Conservation (phyloP, 2,329 filamentous ascomycete genomes). For the Botrytis porri region DNA sequence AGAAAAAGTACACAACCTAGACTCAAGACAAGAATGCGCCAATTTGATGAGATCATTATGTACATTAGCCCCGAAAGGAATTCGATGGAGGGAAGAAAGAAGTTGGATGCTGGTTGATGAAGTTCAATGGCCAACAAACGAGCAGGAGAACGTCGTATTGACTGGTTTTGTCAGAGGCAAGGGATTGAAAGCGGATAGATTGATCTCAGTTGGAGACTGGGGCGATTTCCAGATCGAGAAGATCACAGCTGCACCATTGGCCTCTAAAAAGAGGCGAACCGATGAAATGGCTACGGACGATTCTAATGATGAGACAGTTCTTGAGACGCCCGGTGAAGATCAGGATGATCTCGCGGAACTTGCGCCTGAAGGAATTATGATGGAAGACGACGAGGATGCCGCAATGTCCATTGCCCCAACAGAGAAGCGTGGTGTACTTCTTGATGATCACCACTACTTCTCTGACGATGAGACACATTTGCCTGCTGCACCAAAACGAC, state of each 20-base stretch:
- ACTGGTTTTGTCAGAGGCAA: slow-evolving; percentile 85
- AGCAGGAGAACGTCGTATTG: slow-evolving; percentile 64
- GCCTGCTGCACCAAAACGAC: slow-evolving; percentile 62
- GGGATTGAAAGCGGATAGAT: slow-evolving; percentile 81
- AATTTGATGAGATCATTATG: slow-evolving; percentile 90
- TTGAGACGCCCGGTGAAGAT: slow-evolving; percentile 73
- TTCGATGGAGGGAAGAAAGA: slow-evolving; percentile 92
- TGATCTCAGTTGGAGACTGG: slow-evolving; percentile 91
- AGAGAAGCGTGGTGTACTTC: slow-evolving; percentile 78
- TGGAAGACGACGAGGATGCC: slow-evolving; percentile 62
- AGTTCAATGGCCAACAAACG: slow-evolving; percentile 64
- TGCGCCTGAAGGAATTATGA: slow-evolving; percentile 79
- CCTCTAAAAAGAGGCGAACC: slow-evolving; percentile 58
- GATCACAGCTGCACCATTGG: slow-evolving; percentile 73
- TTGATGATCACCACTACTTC: slow-evolving; percentile 98
- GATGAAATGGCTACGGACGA: slow-evolving; percentile 69
- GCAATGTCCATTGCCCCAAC: slow-evolving; percentile 48
- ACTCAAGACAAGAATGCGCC: slow-evolving; percentile 84
- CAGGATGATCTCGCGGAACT: slow-evolving; percentile 80
- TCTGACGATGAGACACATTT: slow-evolving; percentile 75
- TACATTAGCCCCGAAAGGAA: slow-evolving; percentile 86
- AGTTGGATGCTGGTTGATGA: slow-evolving; percentile 94
- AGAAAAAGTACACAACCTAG: slow-evolving; percentile 86
- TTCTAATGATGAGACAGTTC: slow-evolving; percentile 50
- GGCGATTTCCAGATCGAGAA: slow-evolving; percentile 90